Evolutionary conservation across 78 protist genomes (phyloP), one percentile per base, ranked within the genome.

Genomic region (Dictyostelium intermedium): DNA sequence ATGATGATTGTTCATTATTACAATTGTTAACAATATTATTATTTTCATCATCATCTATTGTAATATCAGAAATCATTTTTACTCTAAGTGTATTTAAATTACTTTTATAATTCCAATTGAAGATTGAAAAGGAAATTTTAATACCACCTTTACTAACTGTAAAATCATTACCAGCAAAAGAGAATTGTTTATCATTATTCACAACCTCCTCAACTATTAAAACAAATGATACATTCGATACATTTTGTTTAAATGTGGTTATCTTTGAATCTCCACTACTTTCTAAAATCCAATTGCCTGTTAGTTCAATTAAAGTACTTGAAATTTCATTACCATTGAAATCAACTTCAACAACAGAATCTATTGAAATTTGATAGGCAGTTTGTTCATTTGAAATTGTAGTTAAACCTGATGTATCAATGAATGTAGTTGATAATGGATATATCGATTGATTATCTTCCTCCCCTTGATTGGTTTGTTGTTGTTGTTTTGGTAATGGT

Each of bases 151-250:
- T 23, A 0, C 3, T 1, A 20, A 53, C 37, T 6, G 43, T 83
- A 37, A 30, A 53, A 20, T 69, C 25, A 34, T n/a, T 35, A 20
- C 87, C 87, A 14, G 79, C 87, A 66, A 83, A 83, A 16, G 87
- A 37, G 27, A 83, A 35, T 20, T 35, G 63, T 73, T 73, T 73
- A 73, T 73, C 80, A 13, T 11, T 3, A 35, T 35, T 30, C 5
- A 25, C 34, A 66, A 66, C n/a, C 13, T 61, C 34, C n/a, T 61
- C 72, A 61, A 61, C n/a, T 6, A 14, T 61, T 61, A 61, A 61
- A 23, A 61, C 13, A 61, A 61, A n/a, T 7, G 35, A 9, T 13
- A 14, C 27, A 61, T 61, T 61, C 10, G 23, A 3, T 9, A 61
- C 4, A 8, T 23, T 2, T 23, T 61, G 72, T n/a, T 6, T 23